Conservation (phyloP, 2,329 filamentous ascomycete genomes). For the Corinectria fuckeliana region DNA sequence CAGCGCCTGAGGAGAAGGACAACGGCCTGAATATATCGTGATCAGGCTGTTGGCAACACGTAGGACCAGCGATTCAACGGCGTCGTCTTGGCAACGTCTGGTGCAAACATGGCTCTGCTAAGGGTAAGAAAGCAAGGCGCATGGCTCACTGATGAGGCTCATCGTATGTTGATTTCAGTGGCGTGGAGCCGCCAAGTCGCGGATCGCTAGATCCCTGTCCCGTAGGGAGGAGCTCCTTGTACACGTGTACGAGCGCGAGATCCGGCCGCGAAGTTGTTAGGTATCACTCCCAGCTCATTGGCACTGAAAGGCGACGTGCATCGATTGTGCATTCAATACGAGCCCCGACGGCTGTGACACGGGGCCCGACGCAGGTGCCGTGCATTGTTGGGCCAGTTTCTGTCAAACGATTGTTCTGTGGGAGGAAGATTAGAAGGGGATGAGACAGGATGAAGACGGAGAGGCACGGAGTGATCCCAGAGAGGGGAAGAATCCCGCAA, state of each 20-base stretch:
- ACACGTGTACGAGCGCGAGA: conserved; percentile 29
- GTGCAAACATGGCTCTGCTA: neutral
- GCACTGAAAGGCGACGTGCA: neutral
- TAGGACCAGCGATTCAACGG: neutral
- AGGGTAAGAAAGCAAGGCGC: neutral
- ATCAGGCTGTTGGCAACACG: neutral
- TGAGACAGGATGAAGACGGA: neutral
- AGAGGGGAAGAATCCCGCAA: neutral
- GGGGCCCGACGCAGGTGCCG: conserved; percentile 16
- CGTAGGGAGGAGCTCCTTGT: neutral
- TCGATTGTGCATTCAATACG: conserved; percentile 17
- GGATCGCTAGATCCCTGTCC: conserved; percentile 10
- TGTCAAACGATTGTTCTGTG: neutral
- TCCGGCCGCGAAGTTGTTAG: neutral
- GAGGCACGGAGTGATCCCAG: neutral
- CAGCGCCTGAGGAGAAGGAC: neutral
- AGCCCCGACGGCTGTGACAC: conserved; percentile 27
- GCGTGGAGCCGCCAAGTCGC: neutral
- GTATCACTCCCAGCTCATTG: too few species aligned
- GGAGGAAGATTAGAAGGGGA: neutral
- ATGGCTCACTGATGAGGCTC: neutral
- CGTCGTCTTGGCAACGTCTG: neutral
- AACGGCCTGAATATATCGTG: neutral
- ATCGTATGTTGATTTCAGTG: neutral
- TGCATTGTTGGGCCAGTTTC: conserved; percentile 6